Percentiles rank a stretch among this genome's conserved stretches.
Conservation (phyloP, 768 basidiomycete genomes). For the Naganishia antarctica region DNA sequence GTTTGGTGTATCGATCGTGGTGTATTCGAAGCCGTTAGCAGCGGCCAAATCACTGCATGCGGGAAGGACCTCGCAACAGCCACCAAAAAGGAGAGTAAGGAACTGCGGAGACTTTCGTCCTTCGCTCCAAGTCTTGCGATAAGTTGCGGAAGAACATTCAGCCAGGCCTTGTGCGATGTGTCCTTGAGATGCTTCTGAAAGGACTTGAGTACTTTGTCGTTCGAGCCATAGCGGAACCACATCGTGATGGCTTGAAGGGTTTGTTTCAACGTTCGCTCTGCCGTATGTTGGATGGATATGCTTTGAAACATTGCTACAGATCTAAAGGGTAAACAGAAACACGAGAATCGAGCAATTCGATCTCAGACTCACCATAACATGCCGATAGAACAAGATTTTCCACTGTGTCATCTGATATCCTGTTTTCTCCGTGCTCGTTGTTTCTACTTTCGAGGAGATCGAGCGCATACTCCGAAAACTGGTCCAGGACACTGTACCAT, state of each 20-base stretch:
- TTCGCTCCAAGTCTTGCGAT: conserved; percentile 46
- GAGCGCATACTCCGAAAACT: conserved; percentile 23
- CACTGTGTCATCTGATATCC: not conserved
- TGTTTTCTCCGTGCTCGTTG: conserved; percentile 26
- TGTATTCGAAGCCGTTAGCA: conserved; percentile 46
- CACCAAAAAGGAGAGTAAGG: conserved; percentile 41
- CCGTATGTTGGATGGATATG: conserved; percentile 34
- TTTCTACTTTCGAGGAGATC: conserved; percentile 37
- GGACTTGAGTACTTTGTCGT: conserved; percentile 37
- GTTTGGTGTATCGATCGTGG: conserved; percentile 40
- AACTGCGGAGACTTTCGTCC: conserved; percentile 36
- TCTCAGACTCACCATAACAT: conserved; percentile 35
- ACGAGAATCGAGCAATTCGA: not conserved
- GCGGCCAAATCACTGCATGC: conserved; percentile 48
- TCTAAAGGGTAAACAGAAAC: too few relatives aligned
- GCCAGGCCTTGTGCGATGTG: conserved; percentile 38
- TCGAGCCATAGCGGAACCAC: conserved; percentile 47
- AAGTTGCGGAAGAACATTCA: conserved; percentile 46
- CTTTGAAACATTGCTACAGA: conserved; percentile 41
- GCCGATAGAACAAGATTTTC: conserved; percentile 40
- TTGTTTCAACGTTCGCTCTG: conserved; percentile 44
- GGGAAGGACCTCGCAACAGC: conserved; percentile 41
- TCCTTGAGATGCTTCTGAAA: conserved; percentile 36
- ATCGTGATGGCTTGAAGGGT: conserved; percentile 44
- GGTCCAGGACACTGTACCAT: conserved; percentile 34